These are phyloP conservation scores for Lactarius pseudohatsudake DNA, from an alignment of 768 basidiomycete genomes.

Conservation along the genomic window DNA sequence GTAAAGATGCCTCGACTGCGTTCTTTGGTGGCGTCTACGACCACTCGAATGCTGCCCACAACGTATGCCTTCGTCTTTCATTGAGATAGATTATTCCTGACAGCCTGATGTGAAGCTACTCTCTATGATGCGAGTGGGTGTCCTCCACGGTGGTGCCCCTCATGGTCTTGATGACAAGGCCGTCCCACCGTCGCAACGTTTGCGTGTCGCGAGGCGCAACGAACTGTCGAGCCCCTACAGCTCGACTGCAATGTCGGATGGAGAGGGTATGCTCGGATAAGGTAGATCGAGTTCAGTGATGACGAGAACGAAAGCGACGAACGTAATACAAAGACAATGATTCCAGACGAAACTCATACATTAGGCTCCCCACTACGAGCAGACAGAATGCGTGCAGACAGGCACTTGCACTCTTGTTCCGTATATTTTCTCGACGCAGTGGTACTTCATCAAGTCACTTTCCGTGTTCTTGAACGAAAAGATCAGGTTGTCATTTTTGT, in stretches of 20 bases:
- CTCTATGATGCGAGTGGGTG: conserved; percentile 62
- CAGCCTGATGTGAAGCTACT: conserved; percentile 39
- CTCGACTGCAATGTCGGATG: conserved; percentile 38
- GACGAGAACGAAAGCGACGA: not conserved
- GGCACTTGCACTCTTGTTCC: not conserved
- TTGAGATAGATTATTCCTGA: conserved; percentile 8
- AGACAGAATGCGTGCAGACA: not conserved
- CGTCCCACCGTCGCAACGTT: conserved; percentile 51
- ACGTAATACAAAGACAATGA: not conserved
- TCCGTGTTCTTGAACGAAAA: not conserved
- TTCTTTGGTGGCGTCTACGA: conserved; percentile 94
- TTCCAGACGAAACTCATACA: conserved; percentile 1
- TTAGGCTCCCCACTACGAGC: not conserved
- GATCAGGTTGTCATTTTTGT: not conserved
- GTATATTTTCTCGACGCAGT: not conserved
- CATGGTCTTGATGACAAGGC: conserved; percentile 49
- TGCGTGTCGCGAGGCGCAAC: conserved; percentile 43
- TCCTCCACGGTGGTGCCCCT: conserved; percentile 53
- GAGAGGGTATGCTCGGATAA: conserved; percentile 37
- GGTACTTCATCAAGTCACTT: not conserved
- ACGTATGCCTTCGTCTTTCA: conserved; percentile 45
- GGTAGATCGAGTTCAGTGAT: not conserved
- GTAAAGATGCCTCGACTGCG: conserved; percentile 88
- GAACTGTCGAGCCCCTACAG: conserved; percentile 38
- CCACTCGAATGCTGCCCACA: conserved; percentile 86